Base-by-base conservation (phyloP, 2,329 filamentous ascomycete genomes). In the Erysiphe neolycopersici region DNA sequence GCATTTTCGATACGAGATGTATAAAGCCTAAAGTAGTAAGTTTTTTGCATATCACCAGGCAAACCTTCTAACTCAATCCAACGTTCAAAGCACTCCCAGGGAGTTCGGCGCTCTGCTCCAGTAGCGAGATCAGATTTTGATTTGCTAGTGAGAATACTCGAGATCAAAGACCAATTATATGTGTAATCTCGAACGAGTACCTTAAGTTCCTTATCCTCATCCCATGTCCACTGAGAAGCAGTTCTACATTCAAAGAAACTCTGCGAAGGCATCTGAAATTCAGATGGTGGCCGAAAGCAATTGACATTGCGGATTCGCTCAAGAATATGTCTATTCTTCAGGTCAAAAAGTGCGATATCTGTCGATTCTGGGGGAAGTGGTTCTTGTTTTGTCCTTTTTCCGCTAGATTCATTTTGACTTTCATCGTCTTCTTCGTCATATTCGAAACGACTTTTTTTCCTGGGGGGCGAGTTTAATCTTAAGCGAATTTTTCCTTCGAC, bases 51-150 rank as follows among this genome's bases (percentile, higher is more conserved):
- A 50, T 98, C 89, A 11, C 78, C 73, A 4, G 89, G 87, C 33
- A 94, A 65, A 1, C 85, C 84, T 61, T 95, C 89, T 12, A 95
- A 64, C 51, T 80, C 76, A 44, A 94, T 79, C 87, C 87, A 98
- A 38, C 89, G 73, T 60, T 98, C 89, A 53, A 98, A 98, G 57
- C 89, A 98, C 61, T 98, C 89, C 89, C 89, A 98, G 0, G 87
- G 84, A 2, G 87, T 95, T 41, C 89, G 73, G 48, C 89, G 71
- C 57, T 95, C 87, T 11, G 83, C 75, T 1, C 82, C 83, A 17
- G 85, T 87, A n/a, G 74, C 69, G 54, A 83, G 91, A 13, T 75
- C 58, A 0, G 83, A 91, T 14, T 75, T 58, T 0, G 83, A 91
- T 43, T 73, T 73, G 14, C 78, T 69, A 1, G 73, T 69, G 43